Conservation (phyloP, 257 asterid genomes). For the Lycium ferocissimum region DNA sequence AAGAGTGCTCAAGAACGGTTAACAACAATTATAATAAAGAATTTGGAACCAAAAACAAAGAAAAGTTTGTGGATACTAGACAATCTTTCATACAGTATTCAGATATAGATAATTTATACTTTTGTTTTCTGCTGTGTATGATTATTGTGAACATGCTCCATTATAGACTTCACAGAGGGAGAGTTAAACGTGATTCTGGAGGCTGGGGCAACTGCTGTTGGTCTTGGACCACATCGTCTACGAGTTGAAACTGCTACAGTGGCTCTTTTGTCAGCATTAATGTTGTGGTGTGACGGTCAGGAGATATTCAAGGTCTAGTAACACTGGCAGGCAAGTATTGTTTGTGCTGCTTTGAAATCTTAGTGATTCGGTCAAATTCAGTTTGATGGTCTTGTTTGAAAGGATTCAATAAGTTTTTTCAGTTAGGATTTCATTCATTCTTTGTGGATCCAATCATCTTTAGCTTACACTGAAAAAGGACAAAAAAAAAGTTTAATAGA, state of each 20-base stretch:
- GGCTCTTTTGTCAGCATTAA: conserved; percentile 75
- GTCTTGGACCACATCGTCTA: conserved; percentile 90
- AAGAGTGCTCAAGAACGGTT: neutral
- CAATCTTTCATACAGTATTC: neutral
- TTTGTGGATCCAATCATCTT: neutral
- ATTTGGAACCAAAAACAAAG: neutral
- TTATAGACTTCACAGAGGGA: conserved; percentile 73
- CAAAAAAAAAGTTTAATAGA: neutral
- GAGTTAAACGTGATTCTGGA: conserved; percentile 67
- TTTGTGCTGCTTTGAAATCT: conserved; percentile 16
- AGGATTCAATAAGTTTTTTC: neutral
- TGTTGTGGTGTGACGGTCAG: conserved; percentile 80
- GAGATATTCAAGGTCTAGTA: conserved; percentile 42
- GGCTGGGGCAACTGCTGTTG: conserved; percentile 79
- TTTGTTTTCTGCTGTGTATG: neutral
- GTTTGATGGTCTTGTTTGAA: conserved; percentile 15
- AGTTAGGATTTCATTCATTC: neutral
- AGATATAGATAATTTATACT: neutral
- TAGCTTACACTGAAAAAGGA: neutral
- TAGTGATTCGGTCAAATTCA: neutral
- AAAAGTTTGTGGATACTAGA: neutral
- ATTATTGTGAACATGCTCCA: conserved; percentile 11
- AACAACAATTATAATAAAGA: neutral
- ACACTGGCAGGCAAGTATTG: conserved; percentile 48
- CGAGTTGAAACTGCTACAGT: conserved; percentile 97